Conservation (phyloP, 306 rosid species). For the Glycine soja region DNA sequence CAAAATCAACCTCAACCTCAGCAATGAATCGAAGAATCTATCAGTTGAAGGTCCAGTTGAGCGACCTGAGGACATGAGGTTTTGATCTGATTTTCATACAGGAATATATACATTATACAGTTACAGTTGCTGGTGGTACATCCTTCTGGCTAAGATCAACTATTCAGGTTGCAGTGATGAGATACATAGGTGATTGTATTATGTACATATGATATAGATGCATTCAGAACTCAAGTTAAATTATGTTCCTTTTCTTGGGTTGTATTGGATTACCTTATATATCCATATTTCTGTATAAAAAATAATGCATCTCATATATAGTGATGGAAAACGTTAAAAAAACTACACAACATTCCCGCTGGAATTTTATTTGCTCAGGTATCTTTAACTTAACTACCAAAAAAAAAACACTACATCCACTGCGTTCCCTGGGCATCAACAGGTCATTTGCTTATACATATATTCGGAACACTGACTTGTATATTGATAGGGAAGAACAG, state of each 20-base stretch:
- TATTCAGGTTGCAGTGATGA: conserved; percentile 25
- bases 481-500: neutral
- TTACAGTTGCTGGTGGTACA: conserved; percentile 16
- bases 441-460: neutral
- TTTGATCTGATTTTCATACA: conserved; percentile 10
- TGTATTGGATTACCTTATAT: neutral
- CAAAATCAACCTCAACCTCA: conserved; percentile 41
- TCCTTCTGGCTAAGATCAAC: conserved; percentile 21
- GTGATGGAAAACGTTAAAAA: neutral
- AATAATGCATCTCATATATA: neutral
- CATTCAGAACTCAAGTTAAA: neutral
- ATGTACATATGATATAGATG: neutral
- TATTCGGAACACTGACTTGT: neutral
- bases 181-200: conserved; percentile 20
- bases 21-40: conserved; percentile 27
- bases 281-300: conserved; percentile 9
- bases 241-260: conserved; percentile 19
- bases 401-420: neutral
- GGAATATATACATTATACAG: neutral
- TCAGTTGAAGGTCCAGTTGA: conserved; percentile 37
- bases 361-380: neutral
- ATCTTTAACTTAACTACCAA: neutral
- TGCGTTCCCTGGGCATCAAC: neutral
- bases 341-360: neutral
- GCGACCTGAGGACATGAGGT: conserved; percentile 27